These are phyloP conservation scores for Cnidoscolus chayamansa DNA, from an alignment of 441 rosid genomes.

Conservation along the genomic window DNA sequence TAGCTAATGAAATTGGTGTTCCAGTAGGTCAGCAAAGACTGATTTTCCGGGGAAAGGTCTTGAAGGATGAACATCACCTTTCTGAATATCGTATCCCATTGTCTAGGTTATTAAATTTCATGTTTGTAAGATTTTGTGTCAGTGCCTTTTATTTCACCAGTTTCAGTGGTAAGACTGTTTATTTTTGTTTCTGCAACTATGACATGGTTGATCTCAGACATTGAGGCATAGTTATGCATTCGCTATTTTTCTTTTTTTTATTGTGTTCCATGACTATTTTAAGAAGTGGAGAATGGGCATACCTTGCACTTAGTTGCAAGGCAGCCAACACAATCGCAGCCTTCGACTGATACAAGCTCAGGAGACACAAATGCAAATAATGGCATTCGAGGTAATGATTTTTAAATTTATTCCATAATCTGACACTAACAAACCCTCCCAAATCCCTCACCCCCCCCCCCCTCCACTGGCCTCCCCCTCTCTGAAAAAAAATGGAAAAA, in stretches of 20 bases:
- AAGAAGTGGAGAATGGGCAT: constrained; percentile 93
- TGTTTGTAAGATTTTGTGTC: background rate
- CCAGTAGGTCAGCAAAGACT: constrained; percentile 88
- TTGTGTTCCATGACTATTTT: constrained; percentile 42
- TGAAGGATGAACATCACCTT: constrained; percentile 86
- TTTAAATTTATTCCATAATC: constrained; percentile 11
- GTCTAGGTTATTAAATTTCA: background rate
- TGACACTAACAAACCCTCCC: too few relatives aligned
- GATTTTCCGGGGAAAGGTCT: constrained; percentile 88
- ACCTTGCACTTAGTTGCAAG: constrained; percentile 87
- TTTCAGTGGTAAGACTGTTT: background rate
- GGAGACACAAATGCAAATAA: constrained; percentile 49
- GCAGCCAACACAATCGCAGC: constrained; percentile 59
- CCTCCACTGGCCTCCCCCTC: too few relatives aligned
- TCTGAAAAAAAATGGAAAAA: too few relatives aligned
- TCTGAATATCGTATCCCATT: constrained; percentile 90
- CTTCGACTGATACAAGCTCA: constrained; percentile 52
- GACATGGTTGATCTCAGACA: constrained; percentile 13
- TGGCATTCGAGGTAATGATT: constrained; percentile 42
- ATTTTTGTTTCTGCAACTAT: background rate
- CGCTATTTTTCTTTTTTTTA: constrained; percentile 5
- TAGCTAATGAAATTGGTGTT: constrained; percentile 64
- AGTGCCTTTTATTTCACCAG: background rate
- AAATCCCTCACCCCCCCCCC: too few relatives aligned
- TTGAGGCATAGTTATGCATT: background rate